Evolutionary conservation across 345 rosid species (phyloP), one percentile per base, ranked within the genome.

Genomic region (Gossypium rotundifolium): DNA sequence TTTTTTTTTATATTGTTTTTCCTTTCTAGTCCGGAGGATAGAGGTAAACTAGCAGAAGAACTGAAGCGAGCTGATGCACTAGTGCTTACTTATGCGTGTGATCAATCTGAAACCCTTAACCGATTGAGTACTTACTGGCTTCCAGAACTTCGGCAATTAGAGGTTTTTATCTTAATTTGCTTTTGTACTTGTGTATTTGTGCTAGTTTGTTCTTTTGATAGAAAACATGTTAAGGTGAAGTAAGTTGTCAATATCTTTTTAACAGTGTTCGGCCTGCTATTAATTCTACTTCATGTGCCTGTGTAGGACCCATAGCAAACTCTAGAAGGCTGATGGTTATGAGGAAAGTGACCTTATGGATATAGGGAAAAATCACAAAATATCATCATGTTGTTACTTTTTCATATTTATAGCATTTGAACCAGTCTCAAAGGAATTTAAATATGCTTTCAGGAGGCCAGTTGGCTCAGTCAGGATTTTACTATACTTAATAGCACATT

Each of bases 31-130:
- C 82, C 72, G 48, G 93, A 88, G 81, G 95, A 89, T 84, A 82
- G 83, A 60, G 81, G 79, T 75, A 85, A 85, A 70, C 84, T 92
- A 25, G 82, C 89, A 9, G 88, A 85, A 73, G 98, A 92, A 77
- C 71, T 94, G 74, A 85, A 79, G 79, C 84, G 81, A 53, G 98
- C 98, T 49, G 91, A 94, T 82, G 91, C 88, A 1, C 88, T 94
- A 77, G 93, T 92, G 75, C 87, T 94, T 66, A 91, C 98, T 20
- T 91, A 87, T 84, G 89, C 92, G 1, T 86, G 91, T 60, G 97
- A 92, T 68, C 85, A 74, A 79, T 88, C 76, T 16, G 81, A 86
- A 64, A 92, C 93, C 49, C 87, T 92, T 74, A 87, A 81, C 33
- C 86, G 85, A 53, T 75, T 94, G 88, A 87, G 84, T 78, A 76